phyloP scores from a whole-genome alignment of 164 flowering plant species.

The Dillenia suffruticosa region DNA sequence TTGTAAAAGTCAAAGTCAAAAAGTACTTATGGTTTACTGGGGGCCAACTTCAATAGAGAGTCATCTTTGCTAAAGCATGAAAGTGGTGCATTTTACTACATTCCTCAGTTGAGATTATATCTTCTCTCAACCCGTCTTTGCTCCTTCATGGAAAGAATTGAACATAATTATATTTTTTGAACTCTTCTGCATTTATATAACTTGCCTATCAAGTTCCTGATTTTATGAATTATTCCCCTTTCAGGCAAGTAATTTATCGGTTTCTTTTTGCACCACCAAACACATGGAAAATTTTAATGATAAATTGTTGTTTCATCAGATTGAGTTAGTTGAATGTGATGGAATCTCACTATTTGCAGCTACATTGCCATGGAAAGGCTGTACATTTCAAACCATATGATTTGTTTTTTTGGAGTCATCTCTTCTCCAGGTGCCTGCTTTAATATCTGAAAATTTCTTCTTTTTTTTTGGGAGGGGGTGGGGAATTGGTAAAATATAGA shows the following conservation, averaged over 20 bases:
- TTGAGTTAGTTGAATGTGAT: slow-evolving; percentile 72
- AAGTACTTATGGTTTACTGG: slow-evolving; percentile 54
- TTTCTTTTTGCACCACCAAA: not conserved
- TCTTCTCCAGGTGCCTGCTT: slow-evolving; percentile 41
- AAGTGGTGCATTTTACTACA: slow-evolving; percentile 52
- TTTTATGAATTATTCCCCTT: not conserved
- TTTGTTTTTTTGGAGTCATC: slow-evolving; percentile 45
- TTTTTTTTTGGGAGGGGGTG: too few species aligned
- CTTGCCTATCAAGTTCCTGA: too few species aligned
- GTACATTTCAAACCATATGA: slow-evolving; percentile 38
- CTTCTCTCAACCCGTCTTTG: not conserved
- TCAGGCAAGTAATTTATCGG: too few species aligned
- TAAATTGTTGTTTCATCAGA: slow-evolving; percentile 36
- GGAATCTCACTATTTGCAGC: slow-evolving; percentile 50
- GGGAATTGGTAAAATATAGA: too few species aligned
- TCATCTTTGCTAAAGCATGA: slow-evolving; percentile 41
- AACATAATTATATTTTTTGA: not conserved
- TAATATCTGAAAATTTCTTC: too few species aligned
- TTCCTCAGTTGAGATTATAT: slow-evolving; percentile 66
- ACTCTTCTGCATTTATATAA: not conserved
- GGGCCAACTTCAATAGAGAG: slow-evolving; percentile 28
- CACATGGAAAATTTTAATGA: not conserved
- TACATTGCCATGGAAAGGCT: slow-evolving; percentile 77
- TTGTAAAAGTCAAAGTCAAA: too few species aligned
- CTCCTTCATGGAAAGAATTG: not conserved